phyloP scores from a whole-genome alignment of 2,329 filamentous ascomycete genomes.

The Bisporella sp. region DNA sequence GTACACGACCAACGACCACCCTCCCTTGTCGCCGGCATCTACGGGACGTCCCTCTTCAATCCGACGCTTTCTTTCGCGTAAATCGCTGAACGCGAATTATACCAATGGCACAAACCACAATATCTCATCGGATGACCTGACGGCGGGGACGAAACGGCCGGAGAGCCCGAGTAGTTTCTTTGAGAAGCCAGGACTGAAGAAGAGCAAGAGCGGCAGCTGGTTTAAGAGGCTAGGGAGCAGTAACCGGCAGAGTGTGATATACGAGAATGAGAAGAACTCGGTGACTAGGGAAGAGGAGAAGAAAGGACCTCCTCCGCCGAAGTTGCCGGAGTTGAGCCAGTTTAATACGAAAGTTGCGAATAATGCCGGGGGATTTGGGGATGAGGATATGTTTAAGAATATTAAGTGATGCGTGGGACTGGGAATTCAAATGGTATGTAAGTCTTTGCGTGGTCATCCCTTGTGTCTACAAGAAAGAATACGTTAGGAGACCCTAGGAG shows the following conservation, averaged over 20 bases:
- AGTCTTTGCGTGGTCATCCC: too few species aligned
- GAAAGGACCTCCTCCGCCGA: conserved; percentile 26
- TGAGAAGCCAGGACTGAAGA: conserved; percentile 14
- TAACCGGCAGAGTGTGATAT: conserved; percentile 22
- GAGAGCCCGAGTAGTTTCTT: conserved; percentile 23
- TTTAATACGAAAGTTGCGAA: conserved; percentile 24
- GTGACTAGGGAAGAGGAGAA: conserved; percentile 11
- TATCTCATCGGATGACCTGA: conserved; percentile 22
- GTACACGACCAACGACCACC: conserved; percentile 5
- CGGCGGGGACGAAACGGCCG: conserved; percentile 15
- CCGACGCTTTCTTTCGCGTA: conserved; percentile 29
- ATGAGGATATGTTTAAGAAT: conserved; percentile 29
- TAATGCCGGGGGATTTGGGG: conserved; percentile 24
- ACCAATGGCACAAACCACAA: conserved; percentile 18
- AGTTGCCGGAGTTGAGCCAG: conserved; percentile 26
- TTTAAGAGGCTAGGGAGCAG: conserved; percentile 22
- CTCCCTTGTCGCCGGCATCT: conserved; percentile 22
- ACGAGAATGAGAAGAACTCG: conserved; percentile 9
- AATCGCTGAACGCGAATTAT: conserved; percentile 28
- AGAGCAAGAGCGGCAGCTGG: conserved; percentile 25
- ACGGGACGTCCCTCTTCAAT: conserved; percentile 27
- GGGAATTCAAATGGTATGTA: not conserved
- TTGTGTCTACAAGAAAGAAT: not conserved
- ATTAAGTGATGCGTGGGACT: conserved; percentile 20
- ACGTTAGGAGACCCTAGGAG: not conserved